Percentiles rank a stretch among this genome's conserved stretches.
Conservation (phyloP, 192 early-diverging fungal species). For the Linnemannia schmuckeri region DNA sequence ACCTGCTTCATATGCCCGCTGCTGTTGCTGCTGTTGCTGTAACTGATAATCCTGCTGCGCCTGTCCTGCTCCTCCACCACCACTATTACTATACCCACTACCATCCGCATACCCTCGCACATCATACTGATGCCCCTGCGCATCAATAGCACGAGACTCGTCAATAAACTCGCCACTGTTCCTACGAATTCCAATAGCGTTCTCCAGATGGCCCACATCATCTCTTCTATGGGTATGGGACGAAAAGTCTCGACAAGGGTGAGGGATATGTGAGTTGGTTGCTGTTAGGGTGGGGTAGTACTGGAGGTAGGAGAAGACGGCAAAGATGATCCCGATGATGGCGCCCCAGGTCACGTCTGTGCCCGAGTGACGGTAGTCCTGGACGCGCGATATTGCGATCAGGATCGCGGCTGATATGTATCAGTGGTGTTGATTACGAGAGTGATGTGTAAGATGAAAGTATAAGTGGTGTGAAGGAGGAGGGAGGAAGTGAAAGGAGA, state of each 20-base stretch:
- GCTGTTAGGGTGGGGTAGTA: conserved; percentile 68
- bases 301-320: conserved; percentile 75
- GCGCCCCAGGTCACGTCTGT: conserved; percentile 73
- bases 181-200: conserved; percentile 22
- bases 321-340: conserved; percentile 71
- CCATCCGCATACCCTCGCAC: not conserved
- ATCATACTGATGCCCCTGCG: not conserved
- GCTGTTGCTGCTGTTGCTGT: not conserved
- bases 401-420: conserved; percentile 54
- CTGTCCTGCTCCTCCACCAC: not conserved
- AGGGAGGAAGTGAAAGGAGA: conserved; percentile 15
- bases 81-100: not conserved
- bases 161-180: conserved; percentile 10
- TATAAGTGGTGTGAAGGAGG: not conserved
- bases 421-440: too few relatives aligned
- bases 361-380: conserved; percentile 77
- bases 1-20: not conserved
- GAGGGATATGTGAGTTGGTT: conserved; percentile 11
- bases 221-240: not conserved
- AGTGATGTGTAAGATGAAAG: too few relatives aligned
- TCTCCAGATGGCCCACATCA: conserved; percentile 1
- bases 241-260: conserved; percentile 13
- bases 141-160: not conserved
- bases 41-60: not conserved
- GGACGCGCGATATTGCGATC: conserved; percentile 70